Evolutionary conservation across 495 filamentous ascomycete species (phyloP), one percentile per base, ranked within the genome.

Genomic region (Penicillium arizonense): DNA sequence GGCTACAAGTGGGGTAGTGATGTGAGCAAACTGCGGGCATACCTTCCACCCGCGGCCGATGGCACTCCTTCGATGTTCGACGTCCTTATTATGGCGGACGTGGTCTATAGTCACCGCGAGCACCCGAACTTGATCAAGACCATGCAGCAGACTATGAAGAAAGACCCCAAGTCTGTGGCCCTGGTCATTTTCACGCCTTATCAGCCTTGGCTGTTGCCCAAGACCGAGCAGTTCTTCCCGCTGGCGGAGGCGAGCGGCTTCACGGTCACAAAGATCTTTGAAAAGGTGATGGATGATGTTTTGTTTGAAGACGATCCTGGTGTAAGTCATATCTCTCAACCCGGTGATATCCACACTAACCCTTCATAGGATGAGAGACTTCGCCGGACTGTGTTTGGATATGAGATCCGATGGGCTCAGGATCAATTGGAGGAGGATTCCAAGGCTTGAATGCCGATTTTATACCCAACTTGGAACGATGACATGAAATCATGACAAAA

Each of bases 181-280:
- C 71, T 90, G 58, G 92, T 96, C 12, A 94, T 96, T 59, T 97
- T 97, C 68, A 95, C 91, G 0, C 90, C 89, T 2, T 95, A 97
- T 72, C 77, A 94, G 54, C 91, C 93, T 2, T 96, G 91, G 92
- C 71, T 96, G 57, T 73, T 87, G 54, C 80, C 88, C 47, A 86
- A 88, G 68, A 94, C 96, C 57, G 75, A 96, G 63, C 79, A 75
- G 5, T 96, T 97, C 73, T 96, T 97, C 62, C 85, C 90, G 21
- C 59, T 89, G 40, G 87, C 85, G 3, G 73, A 81, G 52, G 75
- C 81, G 48, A 72, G 63, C 37, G 91, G 90, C 0, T 88, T 96
- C 52, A 63, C 55, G 4, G 90, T 95, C 11, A 82, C 81, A 49
- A 89, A 91, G 76, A 76, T 95, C 24, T 72, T 91, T 43, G 89